Conservation (phyloP, 768 basidiomycete species). For the Serendipita vermifera region DNA sequence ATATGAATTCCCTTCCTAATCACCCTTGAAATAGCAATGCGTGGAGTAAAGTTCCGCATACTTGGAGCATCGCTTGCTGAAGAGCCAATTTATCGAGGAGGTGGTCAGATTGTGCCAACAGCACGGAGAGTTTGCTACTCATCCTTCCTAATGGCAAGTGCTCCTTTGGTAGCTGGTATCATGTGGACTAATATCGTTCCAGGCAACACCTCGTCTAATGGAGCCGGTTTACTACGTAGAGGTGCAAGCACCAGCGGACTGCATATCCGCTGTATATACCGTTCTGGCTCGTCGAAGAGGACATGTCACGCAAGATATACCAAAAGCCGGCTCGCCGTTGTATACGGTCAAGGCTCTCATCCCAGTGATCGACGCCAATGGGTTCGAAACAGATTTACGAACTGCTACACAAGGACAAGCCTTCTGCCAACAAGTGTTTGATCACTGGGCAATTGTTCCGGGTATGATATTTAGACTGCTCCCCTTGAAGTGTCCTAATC, state of each 20-base stretch:
- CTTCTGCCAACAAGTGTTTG: slow-evolving; percentile 95
- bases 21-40: slow-evolving; percentile 54
- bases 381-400: slow-evolving; percentile 94
- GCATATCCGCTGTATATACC: slow-evolving; percentile 96
- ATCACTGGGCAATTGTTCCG: slow-evolving; percentile 99
- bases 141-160: slow-evolving; percentile 88
- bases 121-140: slow-evolving; percentile 99
- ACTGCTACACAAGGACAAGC: slow-evolving; percentile 98
- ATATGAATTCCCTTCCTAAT: slow-evolving; percentile 9
- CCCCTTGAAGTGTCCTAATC: neutral
- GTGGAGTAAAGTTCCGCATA: slow-evolving; percentile 95
- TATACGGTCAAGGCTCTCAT: slow-evolving; percentile 98
- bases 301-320: slow-evolving; percentile 97
- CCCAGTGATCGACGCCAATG: slow-evolving; percentile 96
- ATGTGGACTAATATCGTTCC: neutral
- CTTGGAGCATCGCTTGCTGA: slow-evolving; percentile 84
- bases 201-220: slow-evolving; percentile 92
- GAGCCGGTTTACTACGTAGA: slow-evolving; percentile 99
- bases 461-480: slow-evolving; percentile 35
- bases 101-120: slow-evolving; percentile 97
- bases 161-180: slow-evolving; percentile 3
- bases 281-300: slow-evolving; percentile 96
- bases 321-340: slow-evolving; percentile 93
- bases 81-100: slow-evolving; percentile 95
- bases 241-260: slow-evolving; percentile 98